A percentile compares a stretch with the other conserved stretches of the same genome.
These are phyloP conservation scores for Eucalyptus melliodora DNA, from an alignment of 345 rosid genomes.

Conservation along the genomic window DNA sequence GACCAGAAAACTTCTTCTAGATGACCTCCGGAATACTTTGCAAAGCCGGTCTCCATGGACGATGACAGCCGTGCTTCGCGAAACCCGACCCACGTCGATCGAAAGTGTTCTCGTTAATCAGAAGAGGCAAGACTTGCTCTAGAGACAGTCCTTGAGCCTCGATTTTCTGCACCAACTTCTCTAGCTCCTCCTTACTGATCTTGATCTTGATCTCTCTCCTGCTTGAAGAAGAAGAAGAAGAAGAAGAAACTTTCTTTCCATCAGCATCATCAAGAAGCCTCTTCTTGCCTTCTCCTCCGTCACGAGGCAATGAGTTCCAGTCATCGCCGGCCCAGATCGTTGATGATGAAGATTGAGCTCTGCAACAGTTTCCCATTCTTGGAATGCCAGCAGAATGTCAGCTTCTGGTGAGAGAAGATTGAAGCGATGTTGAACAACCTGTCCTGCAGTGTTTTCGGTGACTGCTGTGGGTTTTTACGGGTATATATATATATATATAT, in stretches of 20 bases:
- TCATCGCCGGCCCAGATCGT: conserved; percentile 21
- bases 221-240: background rate
- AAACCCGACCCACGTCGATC: background rate
- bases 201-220: background rate
- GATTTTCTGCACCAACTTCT: background rate
- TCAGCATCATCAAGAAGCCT: background rate
- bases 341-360: background rate
- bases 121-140: background rate
- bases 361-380: conserved; percentile 37
- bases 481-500: background rate
- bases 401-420: background rate
- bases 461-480: background rate
- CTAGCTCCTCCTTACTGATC: background rate
- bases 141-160: background rate
- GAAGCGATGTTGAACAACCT: background rate
- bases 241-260: background rate
- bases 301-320: conserved; percentile 5
- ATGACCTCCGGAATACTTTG: background rate
- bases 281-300: background rate
- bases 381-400: background rate
- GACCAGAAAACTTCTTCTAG: background rate
- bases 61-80: background rate
- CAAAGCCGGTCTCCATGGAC: background rate
- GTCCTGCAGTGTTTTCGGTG: background rate
- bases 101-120: background rate